Evolutionary conservation across 1,284 basidiomycete species (phyloP).

Genomic region (Leccinum pachyderme): DNA sequence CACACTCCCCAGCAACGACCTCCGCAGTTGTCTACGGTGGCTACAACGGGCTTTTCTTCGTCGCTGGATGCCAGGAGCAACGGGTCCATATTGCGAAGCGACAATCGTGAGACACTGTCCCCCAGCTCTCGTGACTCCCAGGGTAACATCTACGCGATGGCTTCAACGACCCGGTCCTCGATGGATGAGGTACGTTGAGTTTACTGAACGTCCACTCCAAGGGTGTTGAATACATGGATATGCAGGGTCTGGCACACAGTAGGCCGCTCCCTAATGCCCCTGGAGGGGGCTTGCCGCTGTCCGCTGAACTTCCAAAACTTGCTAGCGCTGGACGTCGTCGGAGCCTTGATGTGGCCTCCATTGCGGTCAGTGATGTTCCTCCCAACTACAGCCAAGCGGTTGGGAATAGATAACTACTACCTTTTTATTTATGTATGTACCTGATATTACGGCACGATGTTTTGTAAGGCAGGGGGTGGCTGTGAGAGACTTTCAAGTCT

Average conservation of each 20-base stretch:
- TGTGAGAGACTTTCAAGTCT: constrained; percentile 15
- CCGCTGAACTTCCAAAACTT: constrained; percentile 20
- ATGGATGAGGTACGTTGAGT: constrained; percentile 22
- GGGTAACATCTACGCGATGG: constrained; percentile 4
- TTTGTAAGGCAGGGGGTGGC: constrained; percentile 23
- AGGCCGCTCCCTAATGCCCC: constrained; percentile 29
- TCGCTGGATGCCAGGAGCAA: constrained; percentile 19
- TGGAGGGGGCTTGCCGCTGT: constrained; percentile 19
- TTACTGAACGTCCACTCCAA: background rate
- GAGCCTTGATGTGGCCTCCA: constrained; percentile 11
- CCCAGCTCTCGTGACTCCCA: constrained; percentile 13
- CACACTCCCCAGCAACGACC: constrained; percentile 14
- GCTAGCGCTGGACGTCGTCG: constrained; percentile 4
- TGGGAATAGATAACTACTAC: background rate
- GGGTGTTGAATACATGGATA: background rate
- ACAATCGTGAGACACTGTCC: background rate
- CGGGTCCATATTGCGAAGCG: constrained; percentile 10
- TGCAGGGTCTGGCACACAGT: constrained; percentile 6
- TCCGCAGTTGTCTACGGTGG: background rate
- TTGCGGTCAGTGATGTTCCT: constrained; percentile 17
- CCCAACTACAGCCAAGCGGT: constrained; percentile 26
- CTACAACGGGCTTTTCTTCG: constrained; percentile 19
- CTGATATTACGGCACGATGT: no score
- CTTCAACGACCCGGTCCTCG: constrained; percentile 4
- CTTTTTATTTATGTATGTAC: no score